A percentile compares a stretch with the other conserved stretches of the same genome.
phyloP scores from a whole-genome alignment of 208 protist genomes.

The Polymyxa betae region DNA sequence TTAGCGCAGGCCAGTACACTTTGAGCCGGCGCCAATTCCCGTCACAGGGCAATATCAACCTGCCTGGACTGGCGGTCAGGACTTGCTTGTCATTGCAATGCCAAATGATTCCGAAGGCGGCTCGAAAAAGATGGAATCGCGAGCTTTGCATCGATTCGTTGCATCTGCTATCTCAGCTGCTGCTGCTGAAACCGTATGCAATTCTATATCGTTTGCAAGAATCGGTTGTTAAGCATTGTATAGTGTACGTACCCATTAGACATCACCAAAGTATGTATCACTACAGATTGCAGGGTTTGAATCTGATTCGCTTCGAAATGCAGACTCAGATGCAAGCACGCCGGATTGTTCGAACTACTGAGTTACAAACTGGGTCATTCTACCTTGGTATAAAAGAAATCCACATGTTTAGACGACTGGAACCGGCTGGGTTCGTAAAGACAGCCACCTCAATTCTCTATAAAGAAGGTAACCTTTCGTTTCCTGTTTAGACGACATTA shows the following conservation, averaged over 20 bases:
- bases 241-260: conserved; percentile 19
- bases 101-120: too few species aligned
- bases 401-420: background rate
- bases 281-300: background rate
- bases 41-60: background rate
- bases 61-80: too few species aligned
- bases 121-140: background rate
- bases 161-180: background rate
- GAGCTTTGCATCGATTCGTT: background rate
- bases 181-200: background rate
- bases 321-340: conserved; percentile 48
- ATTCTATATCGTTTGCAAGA: background rate
- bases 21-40: too few species aligned
- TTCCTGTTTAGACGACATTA: background rate
- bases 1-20: too few species aligned
- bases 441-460: background rate
- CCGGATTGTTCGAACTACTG: background rate
- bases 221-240: background rate
- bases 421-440: background rate
- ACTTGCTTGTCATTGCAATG: too few species aligned
- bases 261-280: background rate
- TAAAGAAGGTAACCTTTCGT: background rate
- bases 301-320: background rate
- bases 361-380: background rate
- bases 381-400: conserved; percentile 12